Evolutionary conservation across 169 alveolate species (phyloP), one percentile per base, ranked within the genome.

Genomic region (Eimeria zaria): DNA sequence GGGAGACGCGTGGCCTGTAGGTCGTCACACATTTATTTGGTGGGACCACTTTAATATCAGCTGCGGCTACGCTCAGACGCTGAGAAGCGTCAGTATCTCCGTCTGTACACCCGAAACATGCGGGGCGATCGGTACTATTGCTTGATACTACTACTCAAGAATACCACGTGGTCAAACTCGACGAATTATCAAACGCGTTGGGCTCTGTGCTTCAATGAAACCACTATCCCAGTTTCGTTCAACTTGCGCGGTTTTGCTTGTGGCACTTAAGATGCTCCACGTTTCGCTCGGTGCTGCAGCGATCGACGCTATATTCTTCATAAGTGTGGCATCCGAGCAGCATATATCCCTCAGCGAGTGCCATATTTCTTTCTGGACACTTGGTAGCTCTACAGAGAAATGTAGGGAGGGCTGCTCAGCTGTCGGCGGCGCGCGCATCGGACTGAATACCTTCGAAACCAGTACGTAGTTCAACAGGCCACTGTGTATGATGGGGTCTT

Each of bases 391-490:
- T 39, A 87, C 58, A 44, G 69, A 87, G 33, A 48, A 30, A 14
- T 87, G 94, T 55, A 60, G 94, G 94, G 78, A 87, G 44, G 94
- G 94, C 84, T 87, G 94, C 83, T 87, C 94, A n/a, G 94, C 94
- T 64, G 83, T 64, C 30, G 94, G 94, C 81, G 81, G 83, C 53
- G 94, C 94, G 30, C 94, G 94, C 67, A 41, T 87, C 44, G 94
- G 94, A 41, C 64, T 87, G 64, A 87, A 87, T 46, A 87, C 94
- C 44, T 87, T 87, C 94, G 94, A 87, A 87, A 87, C 94, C 53
- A 33, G 94, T 87, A 87, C 78, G 94, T 41, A 39, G 44, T 27
- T 36, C 39, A 22, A 30, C 2, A 36, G 36, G 20, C 27, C 24
- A 16, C 18, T 62, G 83, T 46, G 7, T 69, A 64, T 6, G 41